Evolutionary conservation across 352 stramenopile species (phyloP).

Genomic region (Sclerospora graminicola): DNA sequence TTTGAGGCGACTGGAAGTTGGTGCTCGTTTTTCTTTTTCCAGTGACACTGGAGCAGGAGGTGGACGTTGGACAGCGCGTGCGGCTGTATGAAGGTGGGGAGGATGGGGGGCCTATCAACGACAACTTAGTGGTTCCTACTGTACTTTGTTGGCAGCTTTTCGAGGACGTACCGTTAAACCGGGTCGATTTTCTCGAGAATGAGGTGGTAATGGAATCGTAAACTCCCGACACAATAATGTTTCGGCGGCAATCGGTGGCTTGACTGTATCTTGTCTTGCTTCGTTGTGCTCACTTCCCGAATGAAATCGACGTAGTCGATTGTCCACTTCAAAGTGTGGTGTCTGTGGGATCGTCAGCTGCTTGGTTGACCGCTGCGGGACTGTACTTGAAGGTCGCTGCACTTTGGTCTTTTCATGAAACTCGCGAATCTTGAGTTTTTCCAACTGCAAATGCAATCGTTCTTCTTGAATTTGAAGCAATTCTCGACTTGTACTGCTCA

Average conservation of each 20-base stretch:
- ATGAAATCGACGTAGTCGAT: slow-evolving; percentile 33
- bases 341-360: slow-evolving; percentile 72
- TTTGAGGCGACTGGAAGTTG: slow-evolving; percentile 20
- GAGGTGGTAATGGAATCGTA: slow-evolving; percentile 14
- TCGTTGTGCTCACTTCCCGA: slow-evolving; percentile 13
- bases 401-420: slow-evolving; percentile 66
- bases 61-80: slow-evolving; percentile 23
- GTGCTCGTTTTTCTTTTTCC: slow-evolving; percentile 16
- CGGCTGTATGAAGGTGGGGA: slow-evolving; percentile 34
- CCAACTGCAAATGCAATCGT: slow-evolving; percentile 45
- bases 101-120: slow-evolving; percentile 20
- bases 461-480: slow-evolving; percentile 72
- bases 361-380: slow-evolving; percentile 70
- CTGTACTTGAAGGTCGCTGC: slow-evolving; percentile 49
- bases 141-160: background rate
- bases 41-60: slow-evolving; percentile 14
- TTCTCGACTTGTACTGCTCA: slow-evolving; percentile 74
- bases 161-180: slow-evolving; percentile 14
- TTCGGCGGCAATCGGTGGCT: slow-evolving; percentile 23
- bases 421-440: slow-evolving; percentile 67
- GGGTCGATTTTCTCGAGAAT: slow-evolving; percentile 17
- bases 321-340: slow-evolving; percentile 50
- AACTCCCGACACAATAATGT: slow-evolving; percentile 31
- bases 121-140: no score
- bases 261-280: slow-evolving; percentile 9